A percentile compares a stretch with the other conserved stretches of the same genome.
Evolutionary conservation across 2,329 filamentous ascomycete species (phyloP).

Genomic region (Neofusicoccum ribis): DNA sequence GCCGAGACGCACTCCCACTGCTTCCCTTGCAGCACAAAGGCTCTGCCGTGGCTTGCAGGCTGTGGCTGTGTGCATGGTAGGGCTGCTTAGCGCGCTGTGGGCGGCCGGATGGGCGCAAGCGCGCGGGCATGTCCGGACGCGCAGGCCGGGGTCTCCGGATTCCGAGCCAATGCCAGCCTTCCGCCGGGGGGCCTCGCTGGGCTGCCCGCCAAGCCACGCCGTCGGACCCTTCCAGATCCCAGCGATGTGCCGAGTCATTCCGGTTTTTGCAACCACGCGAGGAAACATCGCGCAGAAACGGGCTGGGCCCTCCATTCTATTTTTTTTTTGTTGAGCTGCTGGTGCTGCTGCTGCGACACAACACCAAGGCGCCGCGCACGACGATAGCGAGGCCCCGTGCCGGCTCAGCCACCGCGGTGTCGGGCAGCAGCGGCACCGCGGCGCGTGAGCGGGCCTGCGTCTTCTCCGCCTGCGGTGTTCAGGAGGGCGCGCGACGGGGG

Average conservation of each 20-base stretch:
- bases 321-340: slow-evolving; percentile 11
- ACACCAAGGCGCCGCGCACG: background rate
- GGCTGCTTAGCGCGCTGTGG: background rate
- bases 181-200: background rate
- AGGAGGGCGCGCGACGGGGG: background rate
- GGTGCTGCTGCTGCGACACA: background rate
- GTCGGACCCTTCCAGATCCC: slow-evolving; percentile 9
- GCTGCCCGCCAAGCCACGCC: background rate
- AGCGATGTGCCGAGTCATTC: slow-evolving; percentile 1
- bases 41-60: background rate
- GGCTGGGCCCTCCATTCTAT: background rate
- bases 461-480: slow-evolving; percentile 10
- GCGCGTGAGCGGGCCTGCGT: background rate
- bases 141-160: background rate
- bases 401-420: slow-evolving; percentile 4
- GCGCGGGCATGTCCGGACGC: background rate
- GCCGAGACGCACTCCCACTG: slow-evolving; percentile 3
- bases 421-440: slow-evolving; percentile 7
- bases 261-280: slow-evolving; percentile 11
- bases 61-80: slow-evolving; percentile 10
- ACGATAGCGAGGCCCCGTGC: background rate
- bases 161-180: background rate
- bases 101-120: background rate
- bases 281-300: slow-evolving; percentile 8
- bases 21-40: background rate